phyloP scores from a whole-genome alignment of 257 asterid species.

The Solanum ossicruentum region DNA sequence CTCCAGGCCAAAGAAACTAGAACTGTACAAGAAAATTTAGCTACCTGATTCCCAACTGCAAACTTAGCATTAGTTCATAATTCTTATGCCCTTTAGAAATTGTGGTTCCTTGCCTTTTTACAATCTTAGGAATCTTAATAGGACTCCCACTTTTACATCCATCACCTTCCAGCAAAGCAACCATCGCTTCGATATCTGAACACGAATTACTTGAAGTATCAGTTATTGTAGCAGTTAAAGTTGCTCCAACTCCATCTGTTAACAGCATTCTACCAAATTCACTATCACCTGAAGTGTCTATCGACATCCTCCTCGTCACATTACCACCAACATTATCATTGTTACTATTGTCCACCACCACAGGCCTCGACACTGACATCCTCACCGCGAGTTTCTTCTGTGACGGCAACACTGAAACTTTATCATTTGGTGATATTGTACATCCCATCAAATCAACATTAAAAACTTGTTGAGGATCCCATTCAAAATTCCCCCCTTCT shows the following conservation, averaged over 20 bases:
- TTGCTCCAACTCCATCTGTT: conserved; percentile 51
- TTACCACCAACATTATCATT: background rate
- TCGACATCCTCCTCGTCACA: conserved; percentile 57
- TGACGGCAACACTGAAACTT: conserved; percentile 66
- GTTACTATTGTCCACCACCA: conserved; percentile 12
- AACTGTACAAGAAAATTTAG: background rate
- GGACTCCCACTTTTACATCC: conserved; percentile 23
- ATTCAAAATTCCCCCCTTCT: conserved; percentile 40
- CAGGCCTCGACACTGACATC: conserved; percentile 32
- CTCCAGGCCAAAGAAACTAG: background rate
- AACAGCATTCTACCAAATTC: conserved; percentile 46
- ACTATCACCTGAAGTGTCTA: conserved; percentile 58
- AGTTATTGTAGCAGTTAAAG: conserved; percentile 12
- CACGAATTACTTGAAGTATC: conserved; percentile 12
- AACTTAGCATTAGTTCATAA: conserved; percentile 60
- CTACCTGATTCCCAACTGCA: conserved; percentile 69
- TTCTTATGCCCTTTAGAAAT: conserved; percentile 61
- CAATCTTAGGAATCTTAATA: conserved; percentile 39
- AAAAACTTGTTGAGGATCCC: conserved; percentile 73
- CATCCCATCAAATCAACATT: conserved; percentile 46
- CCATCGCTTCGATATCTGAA: conserved; percentile 5
- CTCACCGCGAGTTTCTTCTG: conserved; percentile 69
- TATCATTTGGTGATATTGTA: conserved; percentile 43
- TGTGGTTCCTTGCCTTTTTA: conserved; percentile 54
- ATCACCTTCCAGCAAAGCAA: background rate